Conservation (phyloP, 2,329 filamentous ascomycete genomes). For the Epicoccum nigrum region DNA sequence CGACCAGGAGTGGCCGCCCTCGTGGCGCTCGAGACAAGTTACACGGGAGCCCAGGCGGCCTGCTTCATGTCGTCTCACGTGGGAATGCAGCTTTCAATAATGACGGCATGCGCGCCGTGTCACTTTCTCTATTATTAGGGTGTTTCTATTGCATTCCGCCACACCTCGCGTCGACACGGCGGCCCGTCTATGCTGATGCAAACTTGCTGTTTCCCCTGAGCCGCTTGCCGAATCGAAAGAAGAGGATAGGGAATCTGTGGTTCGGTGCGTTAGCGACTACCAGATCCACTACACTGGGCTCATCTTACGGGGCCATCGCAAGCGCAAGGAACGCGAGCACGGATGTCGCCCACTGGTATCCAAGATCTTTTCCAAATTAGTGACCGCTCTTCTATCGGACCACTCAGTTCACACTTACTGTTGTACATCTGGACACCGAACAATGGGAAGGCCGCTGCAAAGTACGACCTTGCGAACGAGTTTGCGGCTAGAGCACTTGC, state of each 20-base stretch:
- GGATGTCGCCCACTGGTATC: constrained; percentile 58
- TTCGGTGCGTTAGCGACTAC: constrained; percentile 41
- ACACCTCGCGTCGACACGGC: constrained; percentile 15
- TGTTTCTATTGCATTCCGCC: constrained; percentile 20
- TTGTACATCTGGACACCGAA: constrained; percentile 60
- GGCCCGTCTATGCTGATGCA: constrained; percentile 47
- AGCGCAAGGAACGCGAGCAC: constrained; percentile 57
- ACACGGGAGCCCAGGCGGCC: constrained; percentile 36
- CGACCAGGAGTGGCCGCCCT: constrained; percentile 43
- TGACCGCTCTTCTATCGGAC: constrained; percentile 52
- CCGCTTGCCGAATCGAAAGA: constrained; percentile 57
- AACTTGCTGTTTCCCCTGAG: constrained; percentile 56
- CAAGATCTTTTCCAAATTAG: constrained; percentile 50
- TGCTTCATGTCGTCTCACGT: constrained; percentile 47
- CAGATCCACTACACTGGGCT: constrained; percentile 33
- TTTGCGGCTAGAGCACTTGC: constrained; percentile 59
- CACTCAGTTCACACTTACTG: constrained; percentile 48
- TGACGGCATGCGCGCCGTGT: constrained; percentile 43
- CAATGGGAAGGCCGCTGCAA: constrained; percentile 56
- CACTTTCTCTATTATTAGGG: constrained; percentile 44
- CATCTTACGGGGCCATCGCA: constrained; percentile 55
- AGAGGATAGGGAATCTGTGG: constrained; percentile 53
- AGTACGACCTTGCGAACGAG: constrained; percentile 55
- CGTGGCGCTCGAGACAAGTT: constrained; percentile 42
- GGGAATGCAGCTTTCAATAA: constrained; percentile 39